Evolutionary conservation across 306 rosid species (phyloP), one percentile per base, ranked within the genome.

Genomic region (Abrus precatorius): DNA sequence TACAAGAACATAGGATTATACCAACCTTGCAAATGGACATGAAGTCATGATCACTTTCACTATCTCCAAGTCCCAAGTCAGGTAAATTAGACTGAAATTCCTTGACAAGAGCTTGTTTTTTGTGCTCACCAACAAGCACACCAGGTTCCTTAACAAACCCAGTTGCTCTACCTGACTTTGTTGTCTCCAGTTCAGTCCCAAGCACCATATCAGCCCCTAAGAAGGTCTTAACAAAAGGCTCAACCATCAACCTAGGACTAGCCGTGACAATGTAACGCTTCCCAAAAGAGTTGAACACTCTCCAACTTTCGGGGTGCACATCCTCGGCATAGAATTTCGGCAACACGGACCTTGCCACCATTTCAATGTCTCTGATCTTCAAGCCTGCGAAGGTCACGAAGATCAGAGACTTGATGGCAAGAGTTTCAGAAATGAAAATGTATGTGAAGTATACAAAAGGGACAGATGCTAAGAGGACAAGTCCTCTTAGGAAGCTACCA

Each of bases 21-120:
- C 77, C 13, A 66, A 92, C 99, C 99, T 91, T 90, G 94, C 99
- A 95, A 84, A 93, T 57, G 3, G 98, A 93, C 98, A 95, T 93
- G 91, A 95, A 95, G n/a, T 91, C 93, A 69, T 87, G 88, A 78
- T 95, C 98, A 41, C 90, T 88, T 53, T 88, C 79, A 85, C 93
- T 79, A 65, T 95, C 98, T 34, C 99, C 99, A 0, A 95, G 82
- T 9, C 97, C 99, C 83, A 95, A 81, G 82, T 95, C 96, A 11
- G 99, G 99, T 54, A 84, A 70, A 67, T 78, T 50, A 2, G 83
- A 7, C 9, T 90, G 92, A 72, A 95, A 88, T 59, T 95, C 97
- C 49, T 84, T 84, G 0, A 89, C 47, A 48, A 93, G 10, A 30
- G 88, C 98, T 1, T 27, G 80, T 84, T 93, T 93, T 78, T 95